phyloP scores from a whole-genome alignment of 2,329 filamentous ascomycete genomes.

The Hypoxylon sp. region DNA sequence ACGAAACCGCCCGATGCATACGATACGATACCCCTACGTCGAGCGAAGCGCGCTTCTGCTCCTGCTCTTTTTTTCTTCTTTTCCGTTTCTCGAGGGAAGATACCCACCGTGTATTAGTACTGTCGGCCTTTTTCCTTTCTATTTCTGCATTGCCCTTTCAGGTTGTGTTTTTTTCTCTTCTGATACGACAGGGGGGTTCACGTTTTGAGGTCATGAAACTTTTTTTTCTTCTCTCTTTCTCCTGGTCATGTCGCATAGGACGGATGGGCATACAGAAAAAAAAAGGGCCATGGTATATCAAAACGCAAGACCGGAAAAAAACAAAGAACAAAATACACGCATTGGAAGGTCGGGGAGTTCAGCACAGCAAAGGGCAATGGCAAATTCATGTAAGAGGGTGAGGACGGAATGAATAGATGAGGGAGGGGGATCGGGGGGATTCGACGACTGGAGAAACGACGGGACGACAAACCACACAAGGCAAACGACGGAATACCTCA shows the following conservation, averaged over 20 bases:
- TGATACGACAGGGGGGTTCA: not conserved
- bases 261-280: too few species aligned
- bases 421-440: too few species aligned
- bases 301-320: too few species aligned
- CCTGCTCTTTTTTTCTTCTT: constrained; percentile 5
- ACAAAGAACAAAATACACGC: not conserved
- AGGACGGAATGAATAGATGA: constrained; percentile 20
- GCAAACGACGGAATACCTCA: not conserved
- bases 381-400: constrained; percentile 13
- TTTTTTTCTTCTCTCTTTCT: too few species aligned
- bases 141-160: not conserved
- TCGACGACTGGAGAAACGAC: too few species aligned
- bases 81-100: constrained; percentile 23
- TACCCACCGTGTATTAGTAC: constrained; percentile 33
- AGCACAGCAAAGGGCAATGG: not conserved
- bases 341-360: too few species aligned
- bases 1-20: constrained; percentile 14
- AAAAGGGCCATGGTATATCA: too few species aligned
- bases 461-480: too few species aligned
- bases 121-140: not conserved
- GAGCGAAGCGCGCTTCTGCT: constrained; percentile 9
- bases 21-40: constrained; percentile 23
- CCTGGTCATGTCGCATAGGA: too few species aligned
- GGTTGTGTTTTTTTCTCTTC: not conserved
- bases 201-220: too few species aligned